A percentile compares a stretch with the other conserved stretches of the same genome.
phyloP scores from a whole-genome alignment of 2,329 filamentous ascomycete genomes.

The Didymella sp. region DNA sequence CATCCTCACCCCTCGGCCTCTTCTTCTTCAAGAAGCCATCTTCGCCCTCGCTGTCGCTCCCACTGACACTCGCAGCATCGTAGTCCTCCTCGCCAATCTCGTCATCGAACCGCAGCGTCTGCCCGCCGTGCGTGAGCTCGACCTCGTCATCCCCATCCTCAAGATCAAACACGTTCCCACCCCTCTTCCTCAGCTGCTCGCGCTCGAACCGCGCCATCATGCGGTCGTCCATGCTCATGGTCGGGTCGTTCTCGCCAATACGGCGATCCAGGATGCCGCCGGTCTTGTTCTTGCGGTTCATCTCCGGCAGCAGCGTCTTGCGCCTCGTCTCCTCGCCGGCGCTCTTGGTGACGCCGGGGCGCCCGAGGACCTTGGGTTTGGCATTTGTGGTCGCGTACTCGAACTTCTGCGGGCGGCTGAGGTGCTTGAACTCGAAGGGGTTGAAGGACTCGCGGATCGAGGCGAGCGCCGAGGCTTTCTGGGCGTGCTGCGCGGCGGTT shows the following conservation, averaged over 20 bases:
- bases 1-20: constrained; percentile 56
- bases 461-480: constrained; percentile 78
- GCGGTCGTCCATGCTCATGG: constrained; percentile 90
- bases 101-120: constrained; percentile 71
- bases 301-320: constrained; percentile 84
- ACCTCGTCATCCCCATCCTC: constrained; percentile 80
- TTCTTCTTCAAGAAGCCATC: constrained; percentile 52
- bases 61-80: constrained; percentile 74
- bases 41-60: constrained; percentile 44
- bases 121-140: constrained; percentile 82
- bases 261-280: constrained; percentile 91
- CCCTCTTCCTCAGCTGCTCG: constrained; percentile 84
- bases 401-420: constrained; percentile 80
- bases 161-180: constrained; percentile 83
- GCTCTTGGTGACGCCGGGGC: constrained; percentile 85
- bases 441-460: constrained; percentile 96
- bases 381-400: constrained; percentile 73
- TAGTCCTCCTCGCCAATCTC: constrained; percentile 71
- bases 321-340: constrained; percentile 85
- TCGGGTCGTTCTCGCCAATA: constrained; percentile 94
- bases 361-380: constrained; percentile 66
- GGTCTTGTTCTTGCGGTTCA: constrained; percentile 87
- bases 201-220: constrained; percentile 89
- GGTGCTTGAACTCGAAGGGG: constrained; percentile 91
- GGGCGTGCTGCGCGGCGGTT: constrained; percentile 74